Base-by-base conservation (phyloP, 345 rosid species). In the Luvunga scandens region DNA sequence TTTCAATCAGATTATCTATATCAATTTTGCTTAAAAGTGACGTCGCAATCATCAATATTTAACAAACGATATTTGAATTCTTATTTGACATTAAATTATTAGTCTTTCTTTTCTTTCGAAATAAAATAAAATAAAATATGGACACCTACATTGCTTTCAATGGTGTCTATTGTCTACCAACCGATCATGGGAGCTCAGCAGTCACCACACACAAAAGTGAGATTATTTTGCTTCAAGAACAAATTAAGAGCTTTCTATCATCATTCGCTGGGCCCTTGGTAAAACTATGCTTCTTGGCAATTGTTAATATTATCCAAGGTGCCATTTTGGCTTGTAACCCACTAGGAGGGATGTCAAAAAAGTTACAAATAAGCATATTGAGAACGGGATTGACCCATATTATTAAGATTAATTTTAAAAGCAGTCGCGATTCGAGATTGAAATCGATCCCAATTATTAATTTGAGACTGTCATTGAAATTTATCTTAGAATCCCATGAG, bases 71-170 rank as follows among this genome's bases (percentile, higher is more conserved):
- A 45, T 1, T 70, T 70, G 60, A 70, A 65, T 48, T 28, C 13
- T 16, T 36, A 48, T 72, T 22, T 57, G 39, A 16, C 7, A 9
- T 63, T 16, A 14, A 42, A 45, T 45, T 45, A 45, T 12, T 45
- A 2, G 2, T 3, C 13, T 10, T 45, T 45, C 4, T 10, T 45
- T 45, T 3, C 18, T 13, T 45, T 13, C 50, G 13, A 3, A 13
- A 45, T 45, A 45, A 45, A 45, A 45, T 12, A 45, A 45, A 45
- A 21, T 12, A 9, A 36, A 60, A 34, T 9, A 33, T 22, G 22
- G 72, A 76, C 36, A 28, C 60, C 25, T 19, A 6, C 31, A 66
- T 66, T 72, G 62, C 79, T 24, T 69, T 75, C 78, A 22, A 30
- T 12, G 66, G 71, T 6, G 4, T 5, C 63, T 3, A 21, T 16